Conservation (phyloP, 495 filamentous ascomycete species). For the Extremus antarcticus region DNA sequence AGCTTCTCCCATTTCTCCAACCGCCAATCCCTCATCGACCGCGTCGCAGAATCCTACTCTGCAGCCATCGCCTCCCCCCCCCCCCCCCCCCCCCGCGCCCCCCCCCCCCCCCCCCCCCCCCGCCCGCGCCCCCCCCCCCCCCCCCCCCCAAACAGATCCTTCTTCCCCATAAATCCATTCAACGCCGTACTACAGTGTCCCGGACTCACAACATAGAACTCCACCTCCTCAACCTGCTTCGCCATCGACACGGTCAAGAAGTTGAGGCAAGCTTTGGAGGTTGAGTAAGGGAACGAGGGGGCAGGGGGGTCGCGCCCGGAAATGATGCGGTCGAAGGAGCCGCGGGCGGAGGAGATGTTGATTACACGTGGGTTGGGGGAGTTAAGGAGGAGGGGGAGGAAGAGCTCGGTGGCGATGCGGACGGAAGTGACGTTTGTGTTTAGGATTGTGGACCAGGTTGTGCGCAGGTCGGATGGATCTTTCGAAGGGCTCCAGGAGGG, state of each 20-base stretch:
- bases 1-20: no score
- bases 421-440: neutral
- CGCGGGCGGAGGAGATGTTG: neutral
- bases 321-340: neutral
- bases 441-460: neutral
- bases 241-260: neutral
- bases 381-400: neutral
- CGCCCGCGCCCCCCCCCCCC: no score
- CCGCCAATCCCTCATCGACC: no score
- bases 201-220: neutral
- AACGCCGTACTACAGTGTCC: neutral
- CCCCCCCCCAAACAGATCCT: neutral
- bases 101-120: no score
- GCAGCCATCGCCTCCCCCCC: no score
- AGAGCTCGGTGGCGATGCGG: neutral
- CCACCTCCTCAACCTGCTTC: neutral
- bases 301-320: no score
- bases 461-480: neutral
- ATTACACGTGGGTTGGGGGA: neutral
- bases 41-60: no score
- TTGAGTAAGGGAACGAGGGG: neutral
- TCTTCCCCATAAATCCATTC: neutral
- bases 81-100: no score
- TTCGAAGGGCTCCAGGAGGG: neutral
- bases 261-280: neutral